Percentiles rank a stretch among this genome's conserved stretches.
Conservation (phyloP, 805 yeast genomes). For the Lachancea waltii region DNA sequence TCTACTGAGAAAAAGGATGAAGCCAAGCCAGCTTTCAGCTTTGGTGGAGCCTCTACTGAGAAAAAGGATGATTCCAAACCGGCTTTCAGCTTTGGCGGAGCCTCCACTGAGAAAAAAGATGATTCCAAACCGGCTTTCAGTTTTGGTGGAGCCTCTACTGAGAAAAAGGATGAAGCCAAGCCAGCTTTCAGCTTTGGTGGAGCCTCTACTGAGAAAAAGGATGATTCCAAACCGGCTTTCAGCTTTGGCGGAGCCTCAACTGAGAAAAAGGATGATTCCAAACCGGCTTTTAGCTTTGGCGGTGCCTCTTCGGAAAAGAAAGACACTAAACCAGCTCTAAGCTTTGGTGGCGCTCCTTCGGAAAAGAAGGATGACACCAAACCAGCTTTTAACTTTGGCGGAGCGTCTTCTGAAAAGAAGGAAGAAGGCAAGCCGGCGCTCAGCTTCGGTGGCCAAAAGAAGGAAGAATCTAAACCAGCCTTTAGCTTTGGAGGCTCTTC, state of each 20-base stretch:
- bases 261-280: constrained; percentile 8
- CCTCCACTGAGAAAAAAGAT: no score
- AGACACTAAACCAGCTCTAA: constrained; percentile 6
- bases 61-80: background rate
- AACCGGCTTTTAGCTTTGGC: constrained; percentile 18
- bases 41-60: no score
- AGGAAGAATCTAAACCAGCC: constrained; percentile 12
- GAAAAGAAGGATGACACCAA: constrained; percentile 11
- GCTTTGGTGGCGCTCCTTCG: constrained; percentile 5
- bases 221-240: constrained; percentile 15
- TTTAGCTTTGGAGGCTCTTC: constrained; percentile 13
- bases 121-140: background rate
- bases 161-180: background rate
- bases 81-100: no score
- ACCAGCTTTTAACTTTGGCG: constrained; percentile 16
- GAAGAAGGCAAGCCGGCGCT: constrained; percentile 15
- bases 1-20: background rate
- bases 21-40: background rate
- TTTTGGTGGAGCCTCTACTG: constrained; percentile 6
- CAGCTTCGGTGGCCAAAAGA: constrained; percentile 13
- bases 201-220: constrained; percentile 6
- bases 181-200: background rate
- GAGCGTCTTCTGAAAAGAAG: constrained; percentile 5
- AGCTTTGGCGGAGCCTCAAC: constrained; percentile 10
- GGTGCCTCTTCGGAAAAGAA: constrained; percentile 4